Evolutionary conservation across 306 rosid species (phyloP).

Genomic region (Prunus davidiana): DNA sequence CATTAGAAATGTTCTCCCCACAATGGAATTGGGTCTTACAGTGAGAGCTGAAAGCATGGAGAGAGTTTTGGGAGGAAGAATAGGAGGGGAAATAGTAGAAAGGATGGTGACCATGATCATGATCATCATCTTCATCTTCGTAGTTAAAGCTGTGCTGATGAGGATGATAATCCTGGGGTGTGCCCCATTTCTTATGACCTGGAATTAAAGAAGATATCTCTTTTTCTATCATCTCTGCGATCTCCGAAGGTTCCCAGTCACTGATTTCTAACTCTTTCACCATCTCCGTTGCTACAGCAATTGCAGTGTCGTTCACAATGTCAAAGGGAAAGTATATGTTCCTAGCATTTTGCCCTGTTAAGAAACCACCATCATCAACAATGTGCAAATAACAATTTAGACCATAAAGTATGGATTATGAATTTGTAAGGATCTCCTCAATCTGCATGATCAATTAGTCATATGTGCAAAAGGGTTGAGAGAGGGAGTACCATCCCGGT

Average conservation of each 20-base stretch:
- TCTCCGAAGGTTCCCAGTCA: slow-evolving; percentile 69
- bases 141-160: slow-evolving; percentile 57
- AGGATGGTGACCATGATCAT: slow-evolving; percentile 36
- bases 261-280: slow-evolving; percentile 75
- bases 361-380: not conserved
- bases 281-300: slow-evolving; percentile 80
- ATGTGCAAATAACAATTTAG: too few species aligned
- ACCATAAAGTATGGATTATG: not conserved
- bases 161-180: slow-evolving; percentile 30
- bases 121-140: slow-evolving; percentile 39
- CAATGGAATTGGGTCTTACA: slow-evolving; percentile 19
- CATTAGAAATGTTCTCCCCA: slow-evolving; percentile 16
- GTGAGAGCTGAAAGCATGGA: slow-evolving; percentile 36
- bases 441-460: not conserved
- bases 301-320: slow-evolving; percentile 63
- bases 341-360: slow-evolving; percentile 45
- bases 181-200: slow-evolving; percentile 41
- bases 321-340: slow-evolving; percentile 75
- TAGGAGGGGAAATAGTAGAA: slow-evolving; percentile 45
- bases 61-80: slow-evolving; percentile 54
- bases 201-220: slow-evolving; percentile 57
- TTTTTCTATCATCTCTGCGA: slow-evolving; percentile 75
- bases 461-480: not conserved
- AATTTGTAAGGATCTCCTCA: not conserved
- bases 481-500: slow-evolving; percentile 37